Evolutionary conservation across 257 asterid genomes (phyloP), one percentile per base, ranked within the genome.

Genomic region (Cinchona pubescens): DNA sequence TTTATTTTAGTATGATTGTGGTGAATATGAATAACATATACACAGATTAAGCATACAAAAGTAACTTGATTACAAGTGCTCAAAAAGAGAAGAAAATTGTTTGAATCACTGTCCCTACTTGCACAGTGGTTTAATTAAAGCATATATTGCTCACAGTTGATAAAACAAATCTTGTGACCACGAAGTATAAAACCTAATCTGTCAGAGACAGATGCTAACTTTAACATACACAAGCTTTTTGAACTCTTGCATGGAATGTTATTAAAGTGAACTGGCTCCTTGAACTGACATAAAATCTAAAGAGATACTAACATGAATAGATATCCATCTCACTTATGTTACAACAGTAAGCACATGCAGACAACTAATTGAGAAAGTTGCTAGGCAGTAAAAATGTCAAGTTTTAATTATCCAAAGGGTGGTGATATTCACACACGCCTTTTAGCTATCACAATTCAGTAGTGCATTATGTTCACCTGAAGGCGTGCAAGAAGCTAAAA

Each of bases 361-460:
- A 18, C 21, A 27, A 68, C 21, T 14, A 27, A 15, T 29, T 27
- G 27, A 68, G 59, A 34, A 45, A 46, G 59, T 14, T 45, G 25
- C 27, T 5, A 12, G n/a, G 29, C 30, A 64, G 21, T 27, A 12
- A 68, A 19, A 23, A 25, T 68, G 25, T 19, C 58, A 27, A 43
- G 58, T 68, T 68, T 42, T 23, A 68, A 35, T 45, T 27, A 68
- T 25, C n/a, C n/a, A n/a, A n/a, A n/a, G n/a, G n/a, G n/a, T n/a
- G n/a, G n/a, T n/a, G n/a, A n/a, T n/a, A n/a, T n/a, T n/a, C n/a
- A n/a, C n/a, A n/a, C n/a, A n/a, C n/a, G n/a, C n/a, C n/a, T n/a
- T n/a, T n/a, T n/a, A n/a, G n/a, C n/a, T n/a, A n/a, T n/a, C n/a
- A n/a, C n/a, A n/a, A n/a, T n/a, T n/a, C n/a, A n/a, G n/a, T n/a